Evolutionary conservation across 345 rosid species (phyloP).

Genomic region (Turritis glabra): DNA sequence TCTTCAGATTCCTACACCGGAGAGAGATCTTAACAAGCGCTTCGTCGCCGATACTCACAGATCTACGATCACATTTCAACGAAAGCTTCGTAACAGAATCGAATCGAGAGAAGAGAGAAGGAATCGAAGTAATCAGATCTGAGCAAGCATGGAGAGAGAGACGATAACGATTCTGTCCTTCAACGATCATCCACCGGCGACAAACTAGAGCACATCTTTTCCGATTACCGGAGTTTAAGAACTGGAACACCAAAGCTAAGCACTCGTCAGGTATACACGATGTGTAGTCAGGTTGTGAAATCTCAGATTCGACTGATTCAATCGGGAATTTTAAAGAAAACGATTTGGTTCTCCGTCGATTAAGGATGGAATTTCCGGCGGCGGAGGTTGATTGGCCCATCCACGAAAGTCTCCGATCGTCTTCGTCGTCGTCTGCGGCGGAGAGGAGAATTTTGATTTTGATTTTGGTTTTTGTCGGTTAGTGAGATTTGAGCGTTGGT

Average conservation of each 20-base stretch:
- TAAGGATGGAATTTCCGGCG: constrained; percentile 45
- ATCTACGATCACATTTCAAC: constrained; percentile 80
- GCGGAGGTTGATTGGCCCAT: constrained; percentile 85
- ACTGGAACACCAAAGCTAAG: constrained; percentile 74
- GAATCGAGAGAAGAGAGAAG: constrained; percentile 70
- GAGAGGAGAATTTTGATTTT: neutral
- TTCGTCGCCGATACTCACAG: constrained; percentile 69
- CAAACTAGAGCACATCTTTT: constrained; percentile 71
- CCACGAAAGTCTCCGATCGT: constrained; percentile 35
- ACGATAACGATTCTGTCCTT: constrained; percentile 86
- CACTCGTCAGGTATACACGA: constrained; percentile 82
- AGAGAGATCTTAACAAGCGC: constrained; percentile 65
- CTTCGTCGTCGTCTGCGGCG: neutral
- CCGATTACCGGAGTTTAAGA: constrained; percentile 59
- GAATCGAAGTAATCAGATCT: constrained; percentile 56
- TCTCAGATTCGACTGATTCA: constrained; percentile 34
- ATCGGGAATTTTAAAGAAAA: constrained; percentile 33
- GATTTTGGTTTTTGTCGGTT: constrained; percentile 21
- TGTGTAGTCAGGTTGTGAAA: constrained; percentile 45
- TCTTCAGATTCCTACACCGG: constrained; percentile 68
- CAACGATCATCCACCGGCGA: constrained; percentile 69
- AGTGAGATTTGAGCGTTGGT: constrained; percentile 26
- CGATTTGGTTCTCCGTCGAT: constrained; percentile 41
- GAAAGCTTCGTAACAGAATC: constrained; percentile 87
- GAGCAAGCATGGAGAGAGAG: constrained; percentile 71